Conservation (phyloP, 768 basidiomycete genomes). For the Amanita thiersii region DNA sequence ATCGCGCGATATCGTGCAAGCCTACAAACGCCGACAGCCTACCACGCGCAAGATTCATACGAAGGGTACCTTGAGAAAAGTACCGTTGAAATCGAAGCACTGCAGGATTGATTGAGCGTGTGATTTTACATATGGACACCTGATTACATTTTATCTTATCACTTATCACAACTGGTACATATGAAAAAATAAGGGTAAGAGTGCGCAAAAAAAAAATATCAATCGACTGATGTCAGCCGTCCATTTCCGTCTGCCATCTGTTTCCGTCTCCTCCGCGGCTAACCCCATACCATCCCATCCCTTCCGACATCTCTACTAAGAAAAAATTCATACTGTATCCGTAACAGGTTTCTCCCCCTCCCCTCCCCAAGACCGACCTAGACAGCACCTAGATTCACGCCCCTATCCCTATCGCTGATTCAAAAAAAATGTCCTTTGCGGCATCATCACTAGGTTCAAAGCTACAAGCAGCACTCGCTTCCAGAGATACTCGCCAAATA, state of each 20-base stretch:
- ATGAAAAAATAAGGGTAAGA: too few species aligned
- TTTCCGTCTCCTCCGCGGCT: too few species aligned
- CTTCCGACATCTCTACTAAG: too few species aligned
- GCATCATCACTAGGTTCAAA: constrained; percentile 22
- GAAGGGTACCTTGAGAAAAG: constrained; percentile 50
- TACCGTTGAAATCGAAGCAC: constrained; percentile 50
- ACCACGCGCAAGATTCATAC: constrained; percentile 57
- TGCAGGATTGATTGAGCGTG: constrained; percentile 49
- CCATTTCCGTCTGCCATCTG: too few species aligned
- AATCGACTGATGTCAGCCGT: too few species aligned
- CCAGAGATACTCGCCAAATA: constrained; percentile 60
- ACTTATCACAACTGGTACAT: not conserved
- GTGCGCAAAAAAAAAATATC: too few species aligned
- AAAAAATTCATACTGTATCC: too few species aligned
- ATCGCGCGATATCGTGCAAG: constrained; percentile 58
- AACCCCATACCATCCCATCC: too few species aligned
- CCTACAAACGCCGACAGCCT: constrained; percentile 41
- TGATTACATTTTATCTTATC: constrained; percentile 1
- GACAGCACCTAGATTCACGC: not conserved
- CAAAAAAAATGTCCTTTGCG: not conserved
- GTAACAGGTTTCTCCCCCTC: too few species aligned
- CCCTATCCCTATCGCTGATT: not conserved
- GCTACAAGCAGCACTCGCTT: constrained; percentile 46
- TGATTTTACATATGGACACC: not conserved
- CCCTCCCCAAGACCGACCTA: too few species aligned